A percentile compares a stretch with the other conserved stretches of the same genome.
Conservation (phyloP, 805 yeast genomes). For the Komagataella pastoris region DNA sequence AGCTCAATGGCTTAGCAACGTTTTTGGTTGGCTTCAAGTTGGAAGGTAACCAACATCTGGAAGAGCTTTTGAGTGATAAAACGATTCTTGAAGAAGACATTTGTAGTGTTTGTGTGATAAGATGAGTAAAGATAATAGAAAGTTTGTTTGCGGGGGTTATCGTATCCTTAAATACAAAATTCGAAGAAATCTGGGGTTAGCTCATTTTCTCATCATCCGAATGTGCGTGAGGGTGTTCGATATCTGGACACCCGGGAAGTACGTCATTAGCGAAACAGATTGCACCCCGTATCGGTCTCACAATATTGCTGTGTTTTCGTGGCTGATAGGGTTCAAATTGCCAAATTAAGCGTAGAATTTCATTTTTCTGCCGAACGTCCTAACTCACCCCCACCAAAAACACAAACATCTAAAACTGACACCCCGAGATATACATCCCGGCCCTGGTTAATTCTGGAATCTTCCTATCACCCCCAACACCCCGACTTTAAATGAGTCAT, state of each 20-base stretch:
- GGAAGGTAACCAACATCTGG: slow-evolving; percentile 4
- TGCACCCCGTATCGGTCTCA: background rate
- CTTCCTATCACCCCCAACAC: background rate
- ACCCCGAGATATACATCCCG: background rate
- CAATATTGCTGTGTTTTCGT: background rate
- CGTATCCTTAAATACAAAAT: background rate
- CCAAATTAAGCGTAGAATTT: background rate
- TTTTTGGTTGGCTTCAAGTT: background rate
- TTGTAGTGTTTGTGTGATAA: background rate
- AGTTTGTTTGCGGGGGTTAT: background rate
- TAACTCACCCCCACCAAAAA: background rate
- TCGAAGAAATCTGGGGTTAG: background rate
- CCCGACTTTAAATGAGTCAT: background rate
- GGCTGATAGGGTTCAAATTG: background rate
- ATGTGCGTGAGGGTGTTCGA: background rate
- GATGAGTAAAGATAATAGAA: background rate
- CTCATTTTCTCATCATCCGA: background rate
- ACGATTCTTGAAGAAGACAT: slow-evolving; percentile 1
- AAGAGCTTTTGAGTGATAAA: slow-evolving; percentile 1
- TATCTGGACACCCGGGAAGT: background rate
- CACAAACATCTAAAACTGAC: background rate
- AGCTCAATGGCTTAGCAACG: background rate
- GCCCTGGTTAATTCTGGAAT: background rate
- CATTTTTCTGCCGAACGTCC: background rate
- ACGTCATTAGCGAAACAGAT: background rate